Conservation (phyloP, 75 land plant species). For the Selaginella moellendorffii region DNA sequence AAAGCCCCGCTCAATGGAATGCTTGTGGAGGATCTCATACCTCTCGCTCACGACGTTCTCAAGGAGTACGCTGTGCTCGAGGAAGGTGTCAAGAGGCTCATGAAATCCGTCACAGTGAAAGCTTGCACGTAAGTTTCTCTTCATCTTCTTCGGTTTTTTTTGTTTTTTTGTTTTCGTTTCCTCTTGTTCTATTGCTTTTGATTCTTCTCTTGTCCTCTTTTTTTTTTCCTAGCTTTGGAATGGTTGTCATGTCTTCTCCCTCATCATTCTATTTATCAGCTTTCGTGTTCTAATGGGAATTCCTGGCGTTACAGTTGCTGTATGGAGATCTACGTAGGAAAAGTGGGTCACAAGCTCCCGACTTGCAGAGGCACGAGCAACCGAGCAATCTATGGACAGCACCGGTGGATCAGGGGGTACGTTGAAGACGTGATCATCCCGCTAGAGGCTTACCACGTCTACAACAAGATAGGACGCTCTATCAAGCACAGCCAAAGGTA, state of each 20-base stretch:
- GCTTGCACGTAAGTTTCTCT: conserved; percentile 58
- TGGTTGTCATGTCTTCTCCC: no score
- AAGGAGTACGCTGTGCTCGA: conserved; percentile 23
- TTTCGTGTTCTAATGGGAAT: no score
- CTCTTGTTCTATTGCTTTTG: neutral
- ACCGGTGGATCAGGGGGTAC: conserved; percentile 51
- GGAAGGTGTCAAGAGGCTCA: conserved; percentile 40
- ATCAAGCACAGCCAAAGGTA: conserved; percentile 57
- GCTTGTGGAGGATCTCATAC: conserved; percentile 46
- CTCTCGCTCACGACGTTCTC: conserved; percentile 48
- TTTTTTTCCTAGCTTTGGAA: neutral
- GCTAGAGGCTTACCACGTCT: conserved; percentile 70
- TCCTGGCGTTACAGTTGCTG: no score
- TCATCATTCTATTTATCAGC: no score
- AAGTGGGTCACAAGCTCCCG: neutral
- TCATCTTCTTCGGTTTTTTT: neutral
- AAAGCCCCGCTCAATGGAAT: conserved; percentile 79
- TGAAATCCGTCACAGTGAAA: conserved; percentile 41
- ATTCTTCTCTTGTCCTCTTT: no score
- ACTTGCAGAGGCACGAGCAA: no score
- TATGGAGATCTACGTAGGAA: neutral
- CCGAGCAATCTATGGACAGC: conserved; percentile 14
- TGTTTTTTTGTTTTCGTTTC: neutral
- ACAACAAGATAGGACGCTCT: conserved; percentile 58
- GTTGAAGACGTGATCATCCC: conserved; percentile 60